These are phyloP conservation scores for Buddleja alternifolia DNA, from an alignment of 257 asterid species.

Conservation along the genomic window DNA sequence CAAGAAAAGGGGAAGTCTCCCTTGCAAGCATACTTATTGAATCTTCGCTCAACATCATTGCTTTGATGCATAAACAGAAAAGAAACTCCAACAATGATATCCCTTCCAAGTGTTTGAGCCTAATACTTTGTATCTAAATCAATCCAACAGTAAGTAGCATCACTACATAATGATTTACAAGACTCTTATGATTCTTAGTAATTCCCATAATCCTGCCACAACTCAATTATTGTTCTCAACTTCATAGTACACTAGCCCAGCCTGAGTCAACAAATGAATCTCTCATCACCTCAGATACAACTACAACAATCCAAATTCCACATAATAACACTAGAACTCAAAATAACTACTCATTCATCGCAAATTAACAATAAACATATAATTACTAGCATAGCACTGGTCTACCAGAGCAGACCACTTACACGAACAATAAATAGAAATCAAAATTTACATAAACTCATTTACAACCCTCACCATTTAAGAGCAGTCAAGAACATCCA, in stretches of 20 bases:
- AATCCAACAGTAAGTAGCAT: neutral
- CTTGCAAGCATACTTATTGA: too few relatives aligned
- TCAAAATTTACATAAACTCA: neutral
- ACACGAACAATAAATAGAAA: too few relatives aligned
- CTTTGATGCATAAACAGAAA: neutral
- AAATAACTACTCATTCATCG: neutral
- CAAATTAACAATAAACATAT: neutral
- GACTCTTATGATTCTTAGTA: neutral
- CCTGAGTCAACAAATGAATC: neutral
- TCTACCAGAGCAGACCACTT: neutral
- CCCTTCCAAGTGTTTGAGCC: neutral
- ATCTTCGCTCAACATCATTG: neutral
- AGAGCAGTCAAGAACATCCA: slow-evolving; percentile 80
- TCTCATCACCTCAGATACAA: neutral
- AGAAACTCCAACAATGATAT: neutral
- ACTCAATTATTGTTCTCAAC: neutral
- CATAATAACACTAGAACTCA: neutral
- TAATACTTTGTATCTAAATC: neutral
- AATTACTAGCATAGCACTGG: neutral
- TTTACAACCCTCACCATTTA: slow-evolving; percentile 50
- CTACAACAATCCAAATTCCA: slow-evolving; percentile 1
- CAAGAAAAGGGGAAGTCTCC: too few relatives aligned
- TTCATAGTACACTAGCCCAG: neutral
- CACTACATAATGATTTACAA: neutral
- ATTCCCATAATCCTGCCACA: neutral